phyloP scores from a whole-genome alignment of 257 asterid genomes.

The Nyctanthes arbortristis region DNA sequence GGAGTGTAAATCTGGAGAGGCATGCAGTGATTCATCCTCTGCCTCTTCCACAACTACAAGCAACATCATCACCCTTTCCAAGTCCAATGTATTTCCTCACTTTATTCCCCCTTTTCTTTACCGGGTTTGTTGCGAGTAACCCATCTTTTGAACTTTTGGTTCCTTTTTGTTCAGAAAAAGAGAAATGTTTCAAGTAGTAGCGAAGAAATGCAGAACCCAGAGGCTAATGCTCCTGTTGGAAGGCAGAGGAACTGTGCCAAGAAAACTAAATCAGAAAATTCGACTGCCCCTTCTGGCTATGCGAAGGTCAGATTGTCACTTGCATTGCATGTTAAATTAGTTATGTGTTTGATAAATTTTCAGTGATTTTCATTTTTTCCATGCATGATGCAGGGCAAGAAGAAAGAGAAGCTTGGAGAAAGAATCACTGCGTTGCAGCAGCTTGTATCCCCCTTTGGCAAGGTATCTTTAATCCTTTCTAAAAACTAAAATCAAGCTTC shows the following conservation, averaged over 20 bases:
- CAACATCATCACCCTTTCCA: constrained; percentile 23
- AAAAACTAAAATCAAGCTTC: neutral
- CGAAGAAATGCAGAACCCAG: constrained; percentile 24
- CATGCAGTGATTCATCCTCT: constrained; percentile 56
- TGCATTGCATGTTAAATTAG: neutral
- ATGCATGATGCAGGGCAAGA: constrained; percentile 41
- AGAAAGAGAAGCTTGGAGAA: constrained; percentile 85
- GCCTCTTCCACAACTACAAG: constrained; percentile 28
- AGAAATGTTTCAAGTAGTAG: constrained; percentile 46
- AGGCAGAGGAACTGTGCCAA: constrained; percentile 45
- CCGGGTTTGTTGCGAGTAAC: neutral
- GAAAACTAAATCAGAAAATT: constrained; percentile 45
- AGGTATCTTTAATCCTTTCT: constrained; percentile 37
- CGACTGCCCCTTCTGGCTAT: constrained; percentile 39
- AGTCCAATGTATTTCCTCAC: constrained; percentile 26
- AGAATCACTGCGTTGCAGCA: constrained; percentile 89
- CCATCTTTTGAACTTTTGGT: neutral
- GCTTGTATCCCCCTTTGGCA: constrained; percentile 94
- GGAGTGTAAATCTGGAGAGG: constrained; percentile 37
- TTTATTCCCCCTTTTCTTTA: neutral
- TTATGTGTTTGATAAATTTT: neutral
- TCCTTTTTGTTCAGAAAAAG: constrained; percentile 38
- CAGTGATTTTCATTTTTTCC: constrained; percentile 7
- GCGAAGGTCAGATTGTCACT: constrained; percentile 55
- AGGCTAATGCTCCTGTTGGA: constrained; percentile 23